phyloP scores from a whole-genome alignment of 306 rosid genomes.

The Albizia julibrissin region DNA sequence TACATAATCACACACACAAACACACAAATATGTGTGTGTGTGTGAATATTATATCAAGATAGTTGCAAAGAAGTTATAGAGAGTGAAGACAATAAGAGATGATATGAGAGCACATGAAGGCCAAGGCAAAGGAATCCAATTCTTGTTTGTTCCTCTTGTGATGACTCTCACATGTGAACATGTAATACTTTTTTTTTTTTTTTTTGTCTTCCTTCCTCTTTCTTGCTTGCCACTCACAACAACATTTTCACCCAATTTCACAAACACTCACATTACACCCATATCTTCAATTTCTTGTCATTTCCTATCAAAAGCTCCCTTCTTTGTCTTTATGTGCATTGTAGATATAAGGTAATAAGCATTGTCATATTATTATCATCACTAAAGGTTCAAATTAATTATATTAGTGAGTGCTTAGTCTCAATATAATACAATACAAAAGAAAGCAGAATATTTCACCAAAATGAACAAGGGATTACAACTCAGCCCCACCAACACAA shows the following conservation, averaged over 20 bases:
- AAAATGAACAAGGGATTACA: conserved; percentile 37
- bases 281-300: background rate
- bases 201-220: background rate
- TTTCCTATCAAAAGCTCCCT: conserved; percentile 25
- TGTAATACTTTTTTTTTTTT: conserved; percentile 29
- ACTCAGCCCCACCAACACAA: conserved; percentile 40
- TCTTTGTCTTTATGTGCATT: background rate
- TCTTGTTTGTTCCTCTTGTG: conserved; percentile 21
- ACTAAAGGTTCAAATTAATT: conserved; percentile 27
- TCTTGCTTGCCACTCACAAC: conserved; percentile 12
- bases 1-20: too few species aligned
- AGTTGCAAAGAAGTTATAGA: background rate
- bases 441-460: conserved; percentile 22
- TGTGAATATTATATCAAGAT: too few species aligned
- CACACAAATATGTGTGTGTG: too few species aligned
- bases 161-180: conserved; percentile 21
- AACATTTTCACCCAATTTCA: background rate
- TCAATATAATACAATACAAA: conserved; percentile 6
- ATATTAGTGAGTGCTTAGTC: background rate
- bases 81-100: conserved; percentile 9
- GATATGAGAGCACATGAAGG: conserved; percentile 22
- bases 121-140: conserved; percentile 34
- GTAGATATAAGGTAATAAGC: background rate
- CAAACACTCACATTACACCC: background rate
- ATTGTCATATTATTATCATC: conserved; percentile 26